These are phyloP conservation scores for Cadophora luteo-olivacea DNA, from an alignment of 2,329 filamentous ascomycete genomes.

Conservation along the genomic window DNA sequence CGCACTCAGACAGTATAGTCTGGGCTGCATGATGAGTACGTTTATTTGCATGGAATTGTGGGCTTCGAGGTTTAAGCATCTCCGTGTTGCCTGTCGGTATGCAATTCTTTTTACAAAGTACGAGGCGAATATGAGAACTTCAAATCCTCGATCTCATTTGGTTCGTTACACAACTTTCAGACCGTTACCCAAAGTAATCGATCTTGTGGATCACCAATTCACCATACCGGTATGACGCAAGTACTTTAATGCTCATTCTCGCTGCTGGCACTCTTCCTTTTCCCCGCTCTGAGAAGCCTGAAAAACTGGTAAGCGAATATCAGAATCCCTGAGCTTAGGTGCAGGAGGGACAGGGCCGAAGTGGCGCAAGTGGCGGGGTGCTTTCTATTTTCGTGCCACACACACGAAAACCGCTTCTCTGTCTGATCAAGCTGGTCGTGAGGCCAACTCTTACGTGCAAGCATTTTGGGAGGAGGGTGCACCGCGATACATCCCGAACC, in stretches of 20 bases:
- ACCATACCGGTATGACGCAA: constrained; percentile 17
- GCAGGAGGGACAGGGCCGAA: not conserved
- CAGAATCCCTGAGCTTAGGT: constrained; percentile 5
- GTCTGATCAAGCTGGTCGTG: constrained; percentile 5
- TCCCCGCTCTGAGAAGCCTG: constrained; percentile 7
- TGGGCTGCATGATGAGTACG: not conserved
- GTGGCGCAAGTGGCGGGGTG: constrained; percentile 5
- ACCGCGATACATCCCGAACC: not conserved
- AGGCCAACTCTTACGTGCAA: constrained; percentile 5
- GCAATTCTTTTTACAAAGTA: not conserved
- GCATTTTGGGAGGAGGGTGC: not conserved
- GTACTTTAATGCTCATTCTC: not conserved
- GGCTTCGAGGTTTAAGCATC: not conserved
- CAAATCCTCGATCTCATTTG: not conserved
- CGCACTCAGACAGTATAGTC: not conserved
- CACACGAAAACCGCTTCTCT: constrained; percentile 5
- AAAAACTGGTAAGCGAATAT: constrained; percentile 18
- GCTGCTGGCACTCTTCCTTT: not conserved
- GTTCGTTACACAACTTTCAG: not conserved
- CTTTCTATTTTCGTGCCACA: constrained; percentile 17
- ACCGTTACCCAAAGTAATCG: not conserved
- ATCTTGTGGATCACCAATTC: not conserved
- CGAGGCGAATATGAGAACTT: not conserved
- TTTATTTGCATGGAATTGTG: not conserved
- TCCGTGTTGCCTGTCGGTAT: not conserved